Evolutionary conservation across 306 rosid species (phyloP), one percentile per base, ranked within the genome.

Genomic region (Rosa multiflora): DNA sequence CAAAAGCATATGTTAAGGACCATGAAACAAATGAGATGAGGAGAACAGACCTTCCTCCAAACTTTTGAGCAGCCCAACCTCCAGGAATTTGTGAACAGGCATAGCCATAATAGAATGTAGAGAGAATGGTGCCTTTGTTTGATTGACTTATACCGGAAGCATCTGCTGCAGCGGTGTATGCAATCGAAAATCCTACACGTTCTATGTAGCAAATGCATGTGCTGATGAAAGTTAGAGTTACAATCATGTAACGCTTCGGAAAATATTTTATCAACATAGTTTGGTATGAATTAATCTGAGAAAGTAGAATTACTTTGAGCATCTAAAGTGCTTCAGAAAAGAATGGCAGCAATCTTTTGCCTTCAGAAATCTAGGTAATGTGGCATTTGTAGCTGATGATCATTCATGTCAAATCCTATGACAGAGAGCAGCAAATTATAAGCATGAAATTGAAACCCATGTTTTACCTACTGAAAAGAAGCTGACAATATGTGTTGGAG

Each of bases 71-170:
- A 5, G 66, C 66, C 59, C 23, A 59, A 32, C 82, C 77, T 61
- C 73, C 82, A 4, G 15, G 82, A 6, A 79, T 48, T 8, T 79
- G 82, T 47, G 73, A 72, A 49, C 71, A 79, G 21, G 72, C 71
- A 37, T 47, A 71, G 26, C 82, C 72, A n/a, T 79, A 79, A 21
- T 71, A 59, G 82, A 71, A 79, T 29, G 77, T 70, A 10, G 77
- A 79, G 2, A 37, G 78, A 13, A 79, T 39, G 2, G 42, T 62
- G 56, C 82, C 66, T 79, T 63, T 79, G 20, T 55, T 79, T 5
- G 77, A 72, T 40, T 63, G 73, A 51, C 59, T 79, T 64, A 79
- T 32, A 21, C 64, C 67, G 3, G 73, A 62, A 4, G 72, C 64
- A 12, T 71, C 53, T 0, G 72, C 77, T 59, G 73, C 78, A 26